These are phyloP conservation scores for Didymella arachidicola DNA, from an alignment of 2,329 filamentous ascomycete genomes.

Conservation along the genomic window DNA sequence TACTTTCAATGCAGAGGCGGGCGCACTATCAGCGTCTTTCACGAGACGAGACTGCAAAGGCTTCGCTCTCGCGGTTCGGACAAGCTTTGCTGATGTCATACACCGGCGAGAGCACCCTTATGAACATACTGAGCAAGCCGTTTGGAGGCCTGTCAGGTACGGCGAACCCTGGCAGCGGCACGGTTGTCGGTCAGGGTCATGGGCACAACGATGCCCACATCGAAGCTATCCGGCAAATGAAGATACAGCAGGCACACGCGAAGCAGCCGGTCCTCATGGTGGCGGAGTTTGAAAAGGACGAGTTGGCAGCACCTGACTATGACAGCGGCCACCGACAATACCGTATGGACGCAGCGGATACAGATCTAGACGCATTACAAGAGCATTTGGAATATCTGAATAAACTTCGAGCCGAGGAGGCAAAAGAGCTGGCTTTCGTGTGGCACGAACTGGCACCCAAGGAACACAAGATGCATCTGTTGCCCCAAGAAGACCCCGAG, in stretches of 20 bases:
- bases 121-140: slow-evolving; percentile 9
- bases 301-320: slow-evolving; percentile 29
- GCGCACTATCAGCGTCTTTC: slow-evolving; percentile 20
- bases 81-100: slow-evolving; percentile 20
- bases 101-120: slow-evolving; percentile 6
- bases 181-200: not conserved
- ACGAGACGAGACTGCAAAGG: slow-evolving; percentile 20
- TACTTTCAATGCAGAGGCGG: not conserved
- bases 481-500: slow-evolving; percentile 20
- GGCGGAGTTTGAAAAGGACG: slow-evolving; percentile 24
- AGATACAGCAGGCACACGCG: slow-evolving; percentile 14
- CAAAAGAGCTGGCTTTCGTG: slow-evolving; percentile 24
- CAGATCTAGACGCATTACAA: slow-evolving; percentile 22
- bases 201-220: not conserved
- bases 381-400: slow-evolving; percentile 28
- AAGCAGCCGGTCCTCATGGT: slow-evolving; percentile 22
- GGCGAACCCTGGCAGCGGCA: slow-evolving; percentile 2
- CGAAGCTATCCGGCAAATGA: slow-evolving; percentile 2
- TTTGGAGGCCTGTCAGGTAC: slow-evolving; percentile 5
- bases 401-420: slow-evolving; percentile 13
- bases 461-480: slow-evolving; percentile 28
- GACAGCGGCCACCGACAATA: slow-evolving; percentile 27
- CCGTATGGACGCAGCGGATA: slow-evolving; percentile 14
- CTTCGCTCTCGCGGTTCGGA: slow-evolving; percentile 25
- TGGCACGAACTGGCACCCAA: slow-evolving; percentile 27